Evolutionary conservation across 2,329 filamentous ascomycete species (phyloP).

Genomic region (Alternaria angustiovoidea): DNA sequence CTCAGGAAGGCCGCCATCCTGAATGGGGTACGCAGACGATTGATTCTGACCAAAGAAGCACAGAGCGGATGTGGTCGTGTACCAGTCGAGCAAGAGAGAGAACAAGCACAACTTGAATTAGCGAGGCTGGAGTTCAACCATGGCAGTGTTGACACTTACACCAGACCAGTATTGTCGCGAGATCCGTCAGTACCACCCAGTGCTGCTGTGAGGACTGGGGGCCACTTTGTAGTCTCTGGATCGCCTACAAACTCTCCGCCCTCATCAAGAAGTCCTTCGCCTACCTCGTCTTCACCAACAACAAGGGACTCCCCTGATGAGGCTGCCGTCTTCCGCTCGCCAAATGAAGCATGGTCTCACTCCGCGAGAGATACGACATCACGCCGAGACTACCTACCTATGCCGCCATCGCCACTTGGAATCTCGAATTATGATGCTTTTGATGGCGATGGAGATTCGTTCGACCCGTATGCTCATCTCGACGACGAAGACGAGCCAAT

Average conservation of each 20-base stretch:
- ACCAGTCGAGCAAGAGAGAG: constrained; percentile 41
- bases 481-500: constrained; percentile 40
- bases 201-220: constrained; percentile 20
- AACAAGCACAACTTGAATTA: constrained; percentile 43
- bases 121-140: constrained; percentile 42
- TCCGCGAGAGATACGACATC: constrained; percentile 28
- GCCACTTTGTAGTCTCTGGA: constrained; percentile 24
- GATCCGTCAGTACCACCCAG: constrained; percentile 24
- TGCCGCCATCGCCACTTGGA: constrained; percentile 50
- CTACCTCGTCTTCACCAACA: constrained; percentile 23
- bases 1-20: constrained; percentile 72
- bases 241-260: constrained; percentile 26
- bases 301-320: constrained; percentile 12
- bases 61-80: constrained; percentile 26
- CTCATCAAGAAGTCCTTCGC: constrained; percentile 31
- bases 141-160: constrained; percentile 44
- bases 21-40: constrained; percentile 64
- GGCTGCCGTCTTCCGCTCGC: constrained; percentile 30
- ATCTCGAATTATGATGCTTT: constrained; percentile 56
- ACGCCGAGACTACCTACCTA: constrained; percentile 40
- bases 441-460: constrained; percentile 47
- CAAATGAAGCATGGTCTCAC: constrained; percentile 44
- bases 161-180: constrained; percentile 32
- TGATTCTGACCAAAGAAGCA: constrained; percentile 28
- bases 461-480: constrained; percentile 39